A percentile compares a stretch with the other conserved stretches of the same genome.
Conservation (phyloP, 2,329 filamentous ascomycete genomes). For the Fusarium haematococcum region DNA sequence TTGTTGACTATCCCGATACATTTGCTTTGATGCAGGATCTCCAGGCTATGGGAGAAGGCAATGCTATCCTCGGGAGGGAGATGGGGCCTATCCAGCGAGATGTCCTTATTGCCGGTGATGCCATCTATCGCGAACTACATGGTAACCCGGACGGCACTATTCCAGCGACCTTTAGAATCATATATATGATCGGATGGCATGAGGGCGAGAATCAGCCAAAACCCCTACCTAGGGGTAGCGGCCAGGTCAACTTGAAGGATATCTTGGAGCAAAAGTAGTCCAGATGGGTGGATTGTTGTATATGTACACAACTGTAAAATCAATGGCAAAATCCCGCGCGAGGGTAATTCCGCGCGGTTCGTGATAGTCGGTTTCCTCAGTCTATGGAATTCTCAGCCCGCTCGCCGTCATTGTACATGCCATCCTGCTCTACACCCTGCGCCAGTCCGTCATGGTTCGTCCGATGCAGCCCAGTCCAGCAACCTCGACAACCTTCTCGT, state of each 20-base stretch:
- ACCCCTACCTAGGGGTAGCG: conserved; percentile 85
- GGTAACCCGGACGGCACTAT: conserved; percentile 81
- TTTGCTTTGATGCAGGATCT: conserved; percentile 94
- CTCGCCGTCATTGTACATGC: conserved; percentile 22
- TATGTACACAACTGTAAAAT: conserved; percentile 28
- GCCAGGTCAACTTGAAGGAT: conserved; percentile 89
- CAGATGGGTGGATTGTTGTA: conserved; percentile 3
- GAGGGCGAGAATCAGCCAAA: conserved; percentile 82
- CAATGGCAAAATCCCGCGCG: neutral
- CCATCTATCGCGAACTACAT: conserved; percentile 89
- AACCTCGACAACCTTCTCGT: conserved; percentile 97
- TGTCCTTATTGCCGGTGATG: conserved; percentile 86
- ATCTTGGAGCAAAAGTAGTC: conserved; percentile 65
- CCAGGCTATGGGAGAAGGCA: conserved; percentile 96
- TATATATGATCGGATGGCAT: conserved; percentile 99
- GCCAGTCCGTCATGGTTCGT: conserved; percentile 95
- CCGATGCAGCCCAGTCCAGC: conserved; percentile 92
- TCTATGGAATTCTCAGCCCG: conserved; percentile 34
- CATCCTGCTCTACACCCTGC: conserved; percentile 67
- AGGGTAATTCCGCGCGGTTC: neutral
- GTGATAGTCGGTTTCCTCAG: conserved; percentile 25
- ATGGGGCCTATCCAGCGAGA: conserved; percentile 82
- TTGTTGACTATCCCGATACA: conserved; percentile 91
- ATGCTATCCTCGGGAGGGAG: conserved; percentile 87
- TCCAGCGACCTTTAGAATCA: conserved; percentile 93